Conservation (phyloP, 1,139 yeast genomes). For the Hyphopichia khmerensis region DNA sequence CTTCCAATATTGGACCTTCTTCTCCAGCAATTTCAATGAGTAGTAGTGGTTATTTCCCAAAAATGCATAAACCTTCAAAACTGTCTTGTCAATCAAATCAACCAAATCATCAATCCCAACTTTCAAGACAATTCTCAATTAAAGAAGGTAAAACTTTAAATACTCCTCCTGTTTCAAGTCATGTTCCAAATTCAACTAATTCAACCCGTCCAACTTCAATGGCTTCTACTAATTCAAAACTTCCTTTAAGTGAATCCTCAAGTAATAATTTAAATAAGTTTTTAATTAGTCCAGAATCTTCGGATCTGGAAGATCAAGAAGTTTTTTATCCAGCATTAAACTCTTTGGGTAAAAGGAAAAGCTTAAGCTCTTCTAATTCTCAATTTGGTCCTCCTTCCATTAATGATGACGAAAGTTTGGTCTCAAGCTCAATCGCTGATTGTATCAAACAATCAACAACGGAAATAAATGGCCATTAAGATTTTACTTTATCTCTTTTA, state of each 20-base stretch:
- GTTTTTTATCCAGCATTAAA: conserved; percentile 10
- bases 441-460: conserved; percentile 40
- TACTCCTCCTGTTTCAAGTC: conserved; percentile 3
- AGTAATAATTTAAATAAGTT: conserved; percentile 18
- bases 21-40: neutral
- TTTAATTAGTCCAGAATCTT: conserved; percentile 29
- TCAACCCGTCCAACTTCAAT: neutral
- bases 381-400: conserved; percentile 9
- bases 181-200: neutral
- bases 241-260: neutral
- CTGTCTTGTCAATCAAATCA: neutral
- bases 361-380: conserved; percentile 22
- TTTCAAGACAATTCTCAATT: conserved; percentile 16
- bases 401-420: conserved; percentile 31
- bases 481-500: neutral
- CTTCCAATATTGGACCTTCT: conserved; percentile 3
- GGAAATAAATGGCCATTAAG: conserved; percentile 32
- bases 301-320: conserved; percentile 22
- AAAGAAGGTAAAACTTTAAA: conserved; percentile 5
- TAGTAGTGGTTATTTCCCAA: conserved; percentile 2
- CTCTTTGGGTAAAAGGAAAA: conserved; percentile 28
- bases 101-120: conserved; percentile 11
- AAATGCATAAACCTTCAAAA: neutral
- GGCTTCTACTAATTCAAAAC: neutral
- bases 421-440: conserved; percentile 40